Conservation (phyloP, 805 yeast species). For the Ogataea angusta region DNA sequence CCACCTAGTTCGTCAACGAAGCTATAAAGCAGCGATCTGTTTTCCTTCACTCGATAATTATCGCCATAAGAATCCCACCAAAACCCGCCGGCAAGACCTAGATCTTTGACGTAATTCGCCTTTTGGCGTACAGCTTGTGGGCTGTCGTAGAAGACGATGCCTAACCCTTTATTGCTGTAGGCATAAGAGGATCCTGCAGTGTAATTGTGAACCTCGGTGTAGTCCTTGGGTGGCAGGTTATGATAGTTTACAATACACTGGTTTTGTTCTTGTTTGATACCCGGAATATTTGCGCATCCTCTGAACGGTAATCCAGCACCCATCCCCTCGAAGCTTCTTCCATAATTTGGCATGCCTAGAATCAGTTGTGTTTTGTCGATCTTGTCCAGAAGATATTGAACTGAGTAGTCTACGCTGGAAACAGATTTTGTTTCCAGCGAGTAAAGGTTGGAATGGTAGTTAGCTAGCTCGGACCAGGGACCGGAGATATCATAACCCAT, state of each 20-base stretch:
- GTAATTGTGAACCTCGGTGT: conserved; percentile 49
- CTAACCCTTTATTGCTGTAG: conserved; percentile 36
- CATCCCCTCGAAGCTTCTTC: conserved; percentile 37
- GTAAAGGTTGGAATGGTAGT: conserved; percentile 70
- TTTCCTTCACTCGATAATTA: conserved; percentile 26
- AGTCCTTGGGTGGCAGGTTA: conserved; percentile 25
- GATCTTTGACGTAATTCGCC: conserved; percentile 50
- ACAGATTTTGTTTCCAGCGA: conserved; percentile 19
- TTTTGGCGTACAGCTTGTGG: conserved; percentile 50
- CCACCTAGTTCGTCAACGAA: conserved; percentile 43
- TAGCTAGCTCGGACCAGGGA: conserved; percentile 60
- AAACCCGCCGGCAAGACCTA: conserved; percentile 75
- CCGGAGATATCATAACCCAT: conserved; percentile 93
- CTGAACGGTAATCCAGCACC: conserved; percentile 14
- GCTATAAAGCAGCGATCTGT: conserved; percentile 41
- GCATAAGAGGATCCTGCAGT: conserved; percentile 53
- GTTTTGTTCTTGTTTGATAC: conserved; percentile 8
- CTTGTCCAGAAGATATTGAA: conserved; percentile 28
- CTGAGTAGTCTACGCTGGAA: conserved; percentile 46
- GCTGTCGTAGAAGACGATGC: conserved; percentile 66
- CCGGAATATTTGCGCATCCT: conserved; percentile 21
- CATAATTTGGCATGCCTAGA: conserved; percentile 88
- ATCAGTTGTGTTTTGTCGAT: conserved; percentile 44
- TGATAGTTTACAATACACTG: conserved; percentile 26
- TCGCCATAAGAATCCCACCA: conserved; percentile 96